Percentiles rank a stretch among this genome's conserved stretches.
Conservation (phyloP, 345 rosid genomes). For the Melaleuca alternifolia region DNA sequence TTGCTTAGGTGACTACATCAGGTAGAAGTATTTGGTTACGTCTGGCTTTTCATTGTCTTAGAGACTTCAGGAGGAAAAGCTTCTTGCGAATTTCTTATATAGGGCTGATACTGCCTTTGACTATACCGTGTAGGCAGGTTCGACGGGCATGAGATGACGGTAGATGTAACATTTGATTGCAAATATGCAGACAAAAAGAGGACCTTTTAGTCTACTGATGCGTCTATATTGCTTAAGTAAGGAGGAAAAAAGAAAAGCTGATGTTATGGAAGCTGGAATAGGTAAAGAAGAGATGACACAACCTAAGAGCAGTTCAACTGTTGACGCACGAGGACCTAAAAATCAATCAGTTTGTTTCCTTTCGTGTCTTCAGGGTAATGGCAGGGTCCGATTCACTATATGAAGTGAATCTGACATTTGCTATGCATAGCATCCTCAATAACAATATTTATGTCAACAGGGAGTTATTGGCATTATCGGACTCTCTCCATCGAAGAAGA, state of each 20-base stretch:
- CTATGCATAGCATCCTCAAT: neutral
- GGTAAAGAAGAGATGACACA: neutral
- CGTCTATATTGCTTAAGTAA: neutral
- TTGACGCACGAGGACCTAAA: neutral
- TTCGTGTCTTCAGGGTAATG: neutral
- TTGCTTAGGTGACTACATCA: neutral
- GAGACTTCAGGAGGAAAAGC: neutral
- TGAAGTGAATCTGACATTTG: neutral
- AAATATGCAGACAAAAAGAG: neutral
- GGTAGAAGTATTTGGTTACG: neutral
- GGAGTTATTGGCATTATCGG: constrained; percentile 9
- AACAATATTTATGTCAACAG: constrained; percentile 2
- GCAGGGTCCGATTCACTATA: neutral
- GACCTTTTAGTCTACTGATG: neutral
- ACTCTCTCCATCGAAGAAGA: constrained; percentile 27
- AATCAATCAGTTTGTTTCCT: neutral
- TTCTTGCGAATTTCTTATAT: neutral
- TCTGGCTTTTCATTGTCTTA: neutral
- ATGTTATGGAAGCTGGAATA: neutral
- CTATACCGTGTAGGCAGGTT: neutral
- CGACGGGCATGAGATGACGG: neutral
- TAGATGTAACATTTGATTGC: neutral
- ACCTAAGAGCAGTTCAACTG: neutral
- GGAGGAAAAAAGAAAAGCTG: neutral
- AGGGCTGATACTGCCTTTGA: neutral